These are phyloP conservation scores for Populus euphratica DNA, from an alignment of 345 rosid genomes.

Conservation along the genomic window DNA sequence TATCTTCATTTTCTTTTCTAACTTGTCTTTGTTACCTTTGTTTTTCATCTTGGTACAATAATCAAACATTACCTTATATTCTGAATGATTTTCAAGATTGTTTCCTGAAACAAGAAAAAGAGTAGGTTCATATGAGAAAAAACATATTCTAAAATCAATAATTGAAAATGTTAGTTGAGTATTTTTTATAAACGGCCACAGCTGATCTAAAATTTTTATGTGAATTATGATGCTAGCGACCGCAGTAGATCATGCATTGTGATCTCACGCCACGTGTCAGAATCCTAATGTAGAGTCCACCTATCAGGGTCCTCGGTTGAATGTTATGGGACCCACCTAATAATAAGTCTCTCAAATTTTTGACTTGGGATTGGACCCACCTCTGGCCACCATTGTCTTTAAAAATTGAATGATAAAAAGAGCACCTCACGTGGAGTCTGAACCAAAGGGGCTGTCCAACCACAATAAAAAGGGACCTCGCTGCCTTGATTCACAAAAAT, in stretches of 20 bases:
- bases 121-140: no score
- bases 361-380: conserved; percentile 67
- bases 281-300: background rate
- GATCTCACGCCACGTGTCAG: background rate
- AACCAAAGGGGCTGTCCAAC: conserved; percentile 83
- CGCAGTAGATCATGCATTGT: background rate
- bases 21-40: no score
- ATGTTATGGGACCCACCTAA: conserved; percentile 1
- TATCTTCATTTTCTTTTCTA: no score
- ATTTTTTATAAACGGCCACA: no score
- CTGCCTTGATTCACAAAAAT: conserved; percentile 22
- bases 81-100: no score
- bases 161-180: no score
- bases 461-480: conserved; percentile 43
- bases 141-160: no score
- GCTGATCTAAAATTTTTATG: no score
- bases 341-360: conserved; percentile 35
- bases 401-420: conserved; percentile 94
- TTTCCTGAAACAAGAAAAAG: no score
- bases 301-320: background rate
- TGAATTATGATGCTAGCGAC: background rate
- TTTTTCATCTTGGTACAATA: no score
- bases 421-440: conserved; percentile 99
- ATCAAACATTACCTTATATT: no score
- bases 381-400: conserved; percentile 85